Evolutionary conservation across 768 basidiomycete genomes (phyloP), one percentile per base, ranked within the genome.

Genomic region (Dioszegia aurantiaca): DNA sequence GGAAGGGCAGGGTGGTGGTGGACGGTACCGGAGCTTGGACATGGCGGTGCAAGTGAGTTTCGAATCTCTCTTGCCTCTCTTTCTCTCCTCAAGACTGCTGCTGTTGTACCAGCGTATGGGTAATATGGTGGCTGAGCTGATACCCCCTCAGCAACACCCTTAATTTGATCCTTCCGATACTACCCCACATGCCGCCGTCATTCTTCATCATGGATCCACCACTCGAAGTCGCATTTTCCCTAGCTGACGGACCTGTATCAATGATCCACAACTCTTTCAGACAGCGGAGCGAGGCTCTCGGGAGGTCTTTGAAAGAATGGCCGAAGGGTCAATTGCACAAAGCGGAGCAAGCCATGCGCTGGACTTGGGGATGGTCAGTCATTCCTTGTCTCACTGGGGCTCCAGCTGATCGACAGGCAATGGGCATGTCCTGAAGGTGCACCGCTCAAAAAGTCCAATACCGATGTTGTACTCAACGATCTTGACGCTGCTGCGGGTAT

Each of bases 281-380:
- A 33, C 61, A 65, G 28, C 61, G 66, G 39, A 59, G 63, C 12
- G 65, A 67, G 55, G 54, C 59, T 11, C 39, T 70, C 6, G 65
- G 56, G 12, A 58, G 57, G 54, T 61, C 65, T 12, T 56, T 61
- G 16, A 70, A 67, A 40, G 63, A 56, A 8, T 70, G 69, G 69
- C 63, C 69, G 33, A 52, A 64, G 31, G 58, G 60, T 1, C 62
- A 63, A 21, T 39, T 70, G n/a, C 43, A 64, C 28, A 64, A 65
- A 43, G 69, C 69, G 2, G 69, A 70, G 49, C 60, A 70, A 23
- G 47, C 60, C 23, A 70, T 70, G 69, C 46, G 65, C 8, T 67
- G 65, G 65, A 70, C 69, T 0, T 65, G 67, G 48, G 69, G 69
- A 42, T 70, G 69, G 69, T 67, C n/a, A 30, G 68, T 39, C 6